Evolutionary conservation across 169 alveolate species (phyloP), one percentile per base, ranked within the genome.

Genomic region (Cryptosporidium tyzzeri): DNA sequence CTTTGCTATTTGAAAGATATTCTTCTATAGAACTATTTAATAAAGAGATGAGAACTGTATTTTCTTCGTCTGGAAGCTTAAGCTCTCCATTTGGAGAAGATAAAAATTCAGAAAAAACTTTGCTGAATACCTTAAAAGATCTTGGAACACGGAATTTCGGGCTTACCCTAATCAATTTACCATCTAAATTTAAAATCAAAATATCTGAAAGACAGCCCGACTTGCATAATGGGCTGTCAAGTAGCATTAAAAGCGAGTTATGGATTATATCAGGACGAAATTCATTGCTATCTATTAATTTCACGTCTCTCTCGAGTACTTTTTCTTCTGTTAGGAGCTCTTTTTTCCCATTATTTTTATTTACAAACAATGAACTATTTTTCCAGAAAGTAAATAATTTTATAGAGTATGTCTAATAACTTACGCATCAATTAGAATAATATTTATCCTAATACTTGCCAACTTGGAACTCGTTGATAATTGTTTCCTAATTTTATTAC

Each of bases 141-240:
- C 89, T 80, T 41, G 89, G 89, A 26, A 80, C 89, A 80, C 89
- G 89, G 35, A 80, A 80, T 21, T 48, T 80, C 0, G 89, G 89
- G 26, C 44, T 50, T 10, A 80, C 45, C 26, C 67, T 80, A 10
- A 80, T 61, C 53, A 80, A 21, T 44, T 80, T 80, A 16, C 89
- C 80, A 41, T 80, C 89, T 16, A n/a, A 29, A 65, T 58, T 80
- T 37, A 21, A 67, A 41, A 80, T 80, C 23, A 80, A 45, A 9
- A 80, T 59, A 4, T 80, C 89, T 12, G 67, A 7, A 37, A 80
- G 68, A 10, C 65, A 41, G 18, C 89, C 89, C 29, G 89, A 61
- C 18, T 80, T 80, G 41, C 89, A 80, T 23, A 80, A 67, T 44
- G 89, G 89, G 62, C 89, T 80, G 18, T 80, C 89, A 23, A 80